Evolutionary conservation across 495 filamentous ascomycete genomes (phyloP), one percentile per base, ranked within the genome.

Genomic region (Sabuloglossum arenarium): DNA sequence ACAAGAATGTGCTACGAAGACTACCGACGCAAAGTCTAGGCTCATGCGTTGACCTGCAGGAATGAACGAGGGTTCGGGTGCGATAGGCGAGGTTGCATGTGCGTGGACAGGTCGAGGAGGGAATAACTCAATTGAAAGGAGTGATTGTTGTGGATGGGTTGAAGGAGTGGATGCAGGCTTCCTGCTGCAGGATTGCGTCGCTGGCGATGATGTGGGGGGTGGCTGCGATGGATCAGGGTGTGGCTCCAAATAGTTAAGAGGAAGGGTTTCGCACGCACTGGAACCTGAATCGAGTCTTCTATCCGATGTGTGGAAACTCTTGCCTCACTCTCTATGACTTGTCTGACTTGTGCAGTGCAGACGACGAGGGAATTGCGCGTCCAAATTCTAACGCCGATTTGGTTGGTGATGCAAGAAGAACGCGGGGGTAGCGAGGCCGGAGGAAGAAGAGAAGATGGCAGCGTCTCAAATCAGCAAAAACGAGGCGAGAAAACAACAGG

Each of bases 101-200:
- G 45, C 45, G 8, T 49, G 45, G 21, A 49, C 45, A 16, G 25
- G 45, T 49, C 45, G 45, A 49, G 34, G 8, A 39, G 45, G 34
- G 34, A 39, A 12, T 9, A 49, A n/a, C 5, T 49, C 45, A 49
- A 49, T 49, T 49, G 45, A 49, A 32, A 31, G 25, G 25, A 47
- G 54, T n/a, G 43, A n/a, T 30, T n/a, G n/a, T n/a, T n/a, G n/a
- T n/a, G n/a, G n/a, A n/a, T n/a, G n/a, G 32, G 37, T 42, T 4
- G 54, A 56, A 56, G 54, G 54, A 56, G 43, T 30, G 54, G 54
- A 56, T 47, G 54, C 54, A 56, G 54, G 54, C 32, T 56, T 30
- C 52, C 52, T 25, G 54, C 54, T 42, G 42, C 34, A 42, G 42
- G 54, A 56, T 45, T 16, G 32, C 32, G 54, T 47, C 30, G 21